Base-by-base conservation (phyloP, 2,329 filamentous ascomycete genomes). In the Sphaerostilbella broomeana region DNA sequence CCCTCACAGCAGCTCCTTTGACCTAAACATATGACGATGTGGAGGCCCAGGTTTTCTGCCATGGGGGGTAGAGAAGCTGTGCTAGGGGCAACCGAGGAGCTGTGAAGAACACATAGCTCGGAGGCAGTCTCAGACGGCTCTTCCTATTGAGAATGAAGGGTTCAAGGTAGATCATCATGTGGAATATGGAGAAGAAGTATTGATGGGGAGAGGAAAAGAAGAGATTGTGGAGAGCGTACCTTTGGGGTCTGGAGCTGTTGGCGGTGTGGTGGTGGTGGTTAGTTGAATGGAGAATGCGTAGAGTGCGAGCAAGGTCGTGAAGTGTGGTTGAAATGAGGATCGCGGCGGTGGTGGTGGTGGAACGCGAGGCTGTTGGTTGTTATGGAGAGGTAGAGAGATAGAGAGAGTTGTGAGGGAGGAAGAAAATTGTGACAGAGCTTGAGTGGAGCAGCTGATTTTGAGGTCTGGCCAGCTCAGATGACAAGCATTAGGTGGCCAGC, bases 41-140 rank as follows among this genome's bases (percentile, higher is more conserved):
- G 35, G 36, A 28, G 43, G 46, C 47, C 48, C n/a, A 48, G 43
- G 49, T n/a, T 29, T 27, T 31, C 42, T n/a, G n/a, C n/a, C n/a
- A n/a, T n/a, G n/a, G n/a, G n/a, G n/a, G n/a, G n/a, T n/a, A 34
- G 38, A 31, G 32, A 25, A 19, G 31, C 10, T 24, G 18, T 34
- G 30, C 42, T 43, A 43, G 25, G 31, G 38, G 43, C 40, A 16
- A 37, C 29, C 35, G 38, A 33, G 42, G 35, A 29, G 19, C 27
- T 26, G 38, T 36, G 27, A 40, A 28, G 13, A 20, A 30, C 38
- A 37, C 19, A 36, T 16, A 16, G 41, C 42, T 35, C 53, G 53
- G 42, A 49, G 52, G 55, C 51, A 48, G 64, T 67, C 64, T 67
- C 55, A 67, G 62, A 67, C 64, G 64, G 64, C 64, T 67, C 64